These are phyloP conservation scores for Candida freyschussii DNA, from an alignment of 1,139 yeast species.

Conservation along the genomic window DNA sequence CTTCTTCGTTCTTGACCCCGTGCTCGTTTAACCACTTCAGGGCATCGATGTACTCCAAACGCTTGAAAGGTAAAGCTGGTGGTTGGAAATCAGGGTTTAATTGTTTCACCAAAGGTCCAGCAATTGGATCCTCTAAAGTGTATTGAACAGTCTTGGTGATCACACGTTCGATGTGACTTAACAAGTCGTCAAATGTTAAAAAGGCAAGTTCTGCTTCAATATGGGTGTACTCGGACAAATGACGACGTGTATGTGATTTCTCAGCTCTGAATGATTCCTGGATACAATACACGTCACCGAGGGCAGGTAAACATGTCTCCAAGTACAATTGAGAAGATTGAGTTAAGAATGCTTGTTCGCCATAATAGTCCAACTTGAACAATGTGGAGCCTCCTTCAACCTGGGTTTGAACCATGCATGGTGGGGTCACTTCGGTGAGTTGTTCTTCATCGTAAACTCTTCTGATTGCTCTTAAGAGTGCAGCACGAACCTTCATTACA, in stretches of 20 bases:
- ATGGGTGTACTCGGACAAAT: slow-evolving; percentile 94
- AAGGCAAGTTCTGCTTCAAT: slow-evolving; percentile 93
- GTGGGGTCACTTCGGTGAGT: slow-evolving; percentile 91
- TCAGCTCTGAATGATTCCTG: slow-evolving; percentile 99
- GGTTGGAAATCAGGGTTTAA: slow-evolving; percentile 87
- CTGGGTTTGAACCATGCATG: slow-evolving; percentile 99
- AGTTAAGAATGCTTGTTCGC: slow-evolving; percentile 93
- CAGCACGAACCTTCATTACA: slow-evolving; percentile 95
- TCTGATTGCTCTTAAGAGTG: slow-evolving; percentile 69
- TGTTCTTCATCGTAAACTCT: slow-evolving; percentile 71
- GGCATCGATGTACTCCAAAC: slow-evolving; percentile 89
- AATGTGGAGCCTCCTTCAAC: slow-evolving; percentile 99
- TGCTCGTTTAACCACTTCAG: slow-evolving; percentile 96
- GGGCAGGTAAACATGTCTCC: slow-evolving; percentile 93
- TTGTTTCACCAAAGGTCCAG: slow-evolving; percentile 84
- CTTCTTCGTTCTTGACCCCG: slow-evolving; percentile 90
- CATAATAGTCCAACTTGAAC: slow-evolving; percentile 90
- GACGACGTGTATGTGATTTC: slow-evolving; percentile 98
- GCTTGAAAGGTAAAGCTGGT: slow-evolving; percentile 81
- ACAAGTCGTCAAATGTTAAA: slow-evolving; percentile 78
- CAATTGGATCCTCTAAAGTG: slow-evolving; percentile 82
- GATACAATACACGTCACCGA: slow-evolving; percentile 95
- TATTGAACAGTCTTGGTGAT: slow-evolving; percentile 66
- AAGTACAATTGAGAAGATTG: slow-evolving; percentile 96
- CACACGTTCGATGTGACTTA: slow-evolving; percentile 78